phyloP scores from a whole-genome alignment of 495 filamentous ascomycete species.

The Hyphodiscus hymeniophilus region DNA sequence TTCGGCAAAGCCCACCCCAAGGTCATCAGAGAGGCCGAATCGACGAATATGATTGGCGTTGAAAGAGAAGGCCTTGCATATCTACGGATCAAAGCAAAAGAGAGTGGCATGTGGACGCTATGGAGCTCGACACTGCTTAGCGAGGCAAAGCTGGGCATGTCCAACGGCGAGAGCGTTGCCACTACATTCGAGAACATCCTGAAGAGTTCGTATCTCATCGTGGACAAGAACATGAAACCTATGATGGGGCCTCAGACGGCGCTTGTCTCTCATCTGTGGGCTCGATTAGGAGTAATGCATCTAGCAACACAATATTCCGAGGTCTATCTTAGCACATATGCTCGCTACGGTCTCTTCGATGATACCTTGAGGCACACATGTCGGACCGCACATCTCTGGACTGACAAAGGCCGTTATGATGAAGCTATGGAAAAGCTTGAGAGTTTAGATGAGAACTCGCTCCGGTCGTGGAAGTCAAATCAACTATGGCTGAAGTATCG shows the following conservation, averaged over 20 bases:
- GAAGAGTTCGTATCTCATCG: slow-evolving; percentile 73
- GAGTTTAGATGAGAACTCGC: slow-evolving; percentile 51
- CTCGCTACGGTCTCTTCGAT: slow-evolving; percentile 55
- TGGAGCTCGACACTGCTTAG: slow-evolving; percentile 78
- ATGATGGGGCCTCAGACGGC: slow-evolving; percentile 67
- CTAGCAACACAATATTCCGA: slow-evolving; percentile 64
- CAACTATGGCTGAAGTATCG: slow-evolving; percentile 74
- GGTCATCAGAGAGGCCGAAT: slow-evolving; percentile 60
- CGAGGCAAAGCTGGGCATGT: slow-evolving; percentile 73
- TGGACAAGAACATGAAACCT: slow-evolving; percentile 63
- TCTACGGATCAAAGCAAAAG: slow-evolving; percentile 80
- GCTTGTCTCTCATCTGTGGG: slow-evolving; percentile 63
- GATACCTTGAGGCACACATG: slow-evolving; percentile 60
- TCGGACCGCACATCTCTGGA: slow-evolving; percentile 36
- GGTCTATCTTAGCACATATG: slow-evolving; percentile 69
- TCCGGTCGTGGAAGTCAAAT: slow-evolving; percentile 68
- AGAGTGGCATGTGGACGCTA: slow-evolving; percentile 79
- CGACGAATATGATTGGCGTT: slow-evolving; percentile 63
- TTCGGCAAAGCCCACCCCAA: slow-evolving; percentile 79
- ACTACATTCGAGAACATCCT: slow-evolving; percentile 69
- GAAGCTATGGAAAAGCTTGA: slow-evolving; percentile 61
- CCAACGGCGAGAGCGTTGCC: slow-evolving; percentile 70
- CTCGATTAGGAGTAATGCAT: slow-evolving; percentile 61
- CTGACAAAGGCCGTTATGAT: slow-evolving; percentile 57
- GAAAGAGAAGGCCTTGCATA: slow-evolving; percentile 78